Conservation (phyloP, 208 protist species). For the Phytomonas serpens region DNA sequence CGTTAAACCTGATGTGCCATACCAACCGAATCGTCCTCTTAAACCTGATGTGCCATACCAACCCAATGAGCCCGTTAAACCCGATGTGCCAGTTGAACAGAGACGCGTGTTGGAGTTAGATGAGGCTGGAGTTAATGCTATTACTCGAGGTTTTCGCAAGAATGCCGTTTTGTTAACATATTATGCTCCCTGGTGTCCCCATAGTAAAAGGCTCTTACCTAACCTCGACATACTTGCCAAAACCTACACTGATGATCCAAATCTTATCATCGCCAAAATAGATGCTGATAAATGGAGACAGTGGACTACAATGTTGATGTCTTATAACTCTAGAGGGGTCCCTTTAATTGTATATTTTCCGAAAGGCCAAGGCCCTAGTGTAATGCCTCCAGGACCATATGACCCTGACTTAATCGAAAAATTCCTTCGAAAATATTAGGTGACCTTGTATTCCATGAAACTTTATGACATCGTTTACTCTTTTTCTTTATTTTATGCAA, state of each 20-base stretch:
- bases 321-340: neutral
- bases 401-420: neutral
- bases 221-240: constrained; percentile 41
- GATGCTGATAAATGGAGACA: constrained; percentile 31
- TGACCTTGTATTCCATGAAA: no score
- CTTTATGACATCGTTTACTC: no score
- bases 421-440: neutral
- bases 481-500: no score
- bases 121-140: constrained; percentile 22
- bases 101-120: constrained; percentile 32
- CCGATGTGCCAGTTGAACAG: neutral
- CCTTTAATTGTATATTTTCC: neutral
- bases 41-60: no score
- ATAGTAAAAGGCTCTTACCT: constrained; percentile 85
- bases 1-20: no score
- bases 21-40: no score
- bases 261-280: constrained; percentile 61
- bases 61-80: constrained; percentile 8
- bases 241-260: constrained; percentile 42
- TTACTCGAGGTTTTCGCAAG: constrained; percentile 21
- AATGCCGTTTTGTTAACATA: constrained; percentile 68
- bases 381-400: neutral
- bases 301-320: neutral
- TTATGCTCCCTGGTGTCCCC: constrained; percentile 71
- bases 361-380: neutral